Base-by-base conservation (phyloP, 805 yeast genomes). In the Ogataea sp. region DNA sequence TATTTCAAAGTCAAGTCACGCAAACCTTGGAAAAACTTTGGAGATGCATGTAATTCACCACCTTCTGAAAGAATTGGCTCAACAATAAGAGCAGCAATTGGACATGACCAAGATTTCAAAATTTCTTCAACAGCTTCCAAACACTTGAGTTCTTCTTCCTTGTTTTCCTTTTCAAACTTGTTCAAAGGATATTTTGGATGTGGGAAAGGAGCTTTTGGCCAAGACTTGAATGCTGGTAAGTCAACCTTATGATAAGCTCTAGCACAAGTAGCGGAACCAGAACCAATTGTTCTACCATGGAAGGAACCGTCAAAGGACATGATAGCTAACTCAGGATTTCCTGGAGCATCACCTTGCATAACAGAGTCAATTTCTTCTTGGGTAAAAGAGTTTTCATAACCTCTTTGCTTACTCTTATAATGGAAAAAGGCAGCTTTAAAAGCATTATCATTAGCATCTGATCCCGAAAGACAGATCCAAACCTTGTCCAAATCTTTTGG, bases 181-280 rank as follows among this genome's bases (percentile, higher is more conserved):
- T 80, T 84, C 51, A 90, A 71, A 34, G 86, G 80, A 61, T 82
- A 85, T 50, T 76, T 78, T 56, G 68, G 68, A 46, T 73, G 72
- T 21, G 95, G 79, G 68, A 84, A 93, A 61, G 86, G 87, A 40
- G 96, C 96, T 61, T 84, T 87, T 56, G 97, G 97, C 97, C 97
- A 89, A 23, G 26, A 23, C 56, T 85, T 76, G 70, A 89, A 89
- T 6, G 95, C 79, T 44, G 97, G 97, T 65, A 90, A 70, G 62
- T 82, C 89, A 61, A 89, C 68, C 68, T 90, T 89, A 71, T 89
- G 97, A 52, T 89, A 76, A 48, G 97, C 96, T 71, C 87, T 90
- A 41, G 96, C 86, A 60, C 95, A 78, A 30, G 97, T 89, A 48
- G 86, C 78, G 7, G 96, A 83, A 32, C 85, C 88, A 39, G 95